Conservation (phyloP, 192 early-diverging fungal genomes). For the Linnemannia exigua region DNA sequence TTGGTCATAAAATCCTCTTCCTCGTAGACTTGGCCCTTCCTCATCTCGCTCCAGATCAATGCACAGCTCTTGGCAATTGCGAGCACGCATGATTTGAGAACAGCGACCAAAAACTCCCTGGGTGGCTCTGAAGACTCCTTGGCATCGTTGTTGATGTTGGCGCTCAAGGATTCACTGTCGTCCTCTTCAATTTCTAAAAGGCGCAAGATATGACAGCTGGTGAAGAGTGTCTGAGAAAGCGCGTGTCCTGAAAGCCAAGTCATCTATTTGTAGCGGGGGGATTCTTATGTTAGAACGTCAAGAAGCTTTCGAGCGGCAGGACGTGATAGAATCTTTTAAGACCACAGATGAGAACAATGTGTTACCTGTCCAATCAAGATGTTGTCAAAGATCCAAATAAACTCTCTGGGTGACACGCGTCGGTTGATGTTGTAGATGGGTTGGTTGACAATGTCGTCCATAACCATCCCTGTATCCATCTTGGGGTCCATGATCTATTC, state of each 20-base stretch:
- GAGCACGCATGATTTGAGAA: slow-evolving; percentile 63
- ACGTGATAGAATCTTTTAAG: neutral
- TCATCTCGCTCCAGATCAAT: slow-evolving; percentile 70
- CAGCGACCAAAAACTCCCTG: slow-evolving; percentile 52
- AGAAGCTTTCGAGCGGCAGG: neutral
- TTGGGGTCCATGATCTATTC: slow-evolving; percentile 72
- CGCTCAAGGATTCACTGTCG: neutral
- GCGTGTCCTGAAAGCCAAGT: slow-evolving; percentile 74
- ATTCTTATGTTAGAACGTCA: neutral
- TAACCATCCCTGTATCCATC: slow-evolving; percentile 73
- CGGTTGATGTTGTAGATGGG: slow-evolving; percentile 56
- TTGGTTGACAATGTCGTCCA: slow-evolving; percentile 54
- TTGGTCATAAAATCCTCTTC: slow-evolving; percentile 75
- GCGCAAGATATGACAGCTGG: slow-evolving; percentile 67
- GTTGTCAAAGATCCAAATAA: slow-evolving; percentile 67
- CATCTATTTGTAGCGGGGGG: slow-evolving; percentile 50
- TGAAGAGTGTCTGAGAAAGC: slow-evolving; percentile 70
- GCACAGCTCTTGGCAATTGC: slow-evolving; percentile 65
- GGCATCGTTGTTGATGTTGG: neutral
- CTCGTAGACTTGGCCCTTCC: slow-evolving; percentile 69
- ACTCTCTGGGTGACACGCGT: slow-evolving; percentile 44
- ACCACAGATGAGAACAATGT: neutral
- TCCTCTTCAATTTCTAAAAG: slow-evolving; percentile 52
- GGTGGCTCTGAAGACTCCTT: slow-evolving; percentile 11
- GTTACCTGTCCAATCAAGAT: slow-evolving; percentile 66